Evolutionary conservation across 2,329 filamentous ascomycete genomes (phyloP), one percentile per base, ranked within the genome.

Genomic region (Pseudocercospora macadamiae): DNA sequence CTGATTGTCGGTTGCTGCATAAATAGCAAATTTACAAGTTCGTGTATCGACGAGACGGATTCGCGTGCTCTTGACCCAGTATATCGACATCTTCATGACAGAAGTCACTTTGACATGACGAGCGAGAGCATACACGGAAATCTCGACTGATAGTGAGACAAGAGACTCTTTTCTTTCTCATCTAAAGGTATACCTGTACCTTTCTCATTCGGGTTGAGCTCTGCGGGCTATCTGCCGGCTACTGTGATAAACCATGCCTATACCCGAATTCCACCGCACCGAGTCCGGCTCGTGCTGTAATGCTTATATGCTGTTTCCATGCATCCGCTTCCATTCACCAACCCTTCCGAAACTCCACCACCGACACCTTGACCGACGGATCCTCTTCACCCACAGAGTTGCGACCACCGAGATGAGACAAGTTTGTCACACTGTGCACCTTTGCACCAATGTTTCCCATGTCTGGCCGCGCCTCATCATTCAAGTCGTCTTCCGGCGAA

Each of bases 391-490:
- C 42, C 3, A 26, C 42, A 1, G 42, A 47, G 3, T 47, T 47
- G 6, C 42, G 42, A 47, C 42, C 42, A 3, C 42, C 42, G 19
- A 47, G 23, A 23, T 47, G 42, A 47, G 42, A 47, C 6, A 47
- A 21, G 14, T 47, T 47, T 1, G 42, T 47, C 9, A 47, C 42
- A 7, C 26, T n/a, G 36, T 59, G 57, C 1, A 59, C 45, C n/a
- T 36, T 51, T 1, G 36, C 16, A n/a, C 51, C 57, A 32, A 59
- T 59, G 18, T 34, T 28, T 4, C 44, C 36, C 53, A 60, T 51
- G 34, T 60, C 58, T 42, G 53, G 53, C 9, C 58, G 48, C 6
- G 32, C 58, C 18, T 19, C 37, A 8, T 57, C 58, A 32, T 51
- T 57, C 6, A 42, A 4, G 6, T 60, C 58, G 42, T 39, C 54